Base-by-base conservation (phyloP, 352 stramenopile genomes). In the Saprolegnia diclina region DNA sequence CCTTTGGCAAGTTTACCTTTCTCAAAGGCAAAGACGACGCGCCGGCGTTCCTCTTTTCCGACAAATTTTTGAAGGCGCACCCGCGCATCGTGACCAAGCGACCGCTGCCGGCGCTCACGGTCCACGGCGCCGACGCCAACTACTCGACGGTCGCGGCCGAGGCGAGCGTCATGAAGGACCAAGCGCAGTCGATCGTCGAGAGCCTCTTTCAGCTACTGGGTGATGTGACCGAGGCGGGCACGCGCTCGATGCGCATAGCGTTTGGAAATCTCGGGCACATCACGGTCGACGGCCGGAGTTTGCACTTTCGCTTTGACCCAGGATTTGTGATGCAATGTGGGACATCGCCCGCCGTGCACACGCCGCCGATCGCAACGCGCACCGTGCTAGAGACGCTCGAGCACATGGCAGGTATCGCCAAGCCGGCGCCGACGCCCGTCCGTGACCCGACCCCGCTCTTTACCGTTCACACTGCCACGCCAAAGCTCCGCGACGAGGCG, bases 1-100 rank as follows among this genome's bases (percentile, higher is more conserved):
- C 71, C 1, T 72, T 91, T 1, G 81, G 80, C 9, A 89, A 85
- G 44, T 87, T 90, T 32, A 73, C 77, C 0, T 86, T 91, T 57
- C 69, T 88, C 35, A 69, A 69, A n/a, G 63, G 63, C 16, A 69
- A 59, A 18, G 63, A 54, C 32, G 53, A 26, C 21, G 26, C 45
- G 7, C 63, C 63, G 3, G 54, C 46, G 53, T 69, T 69, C 54
- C n/a, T 52, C 24, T 69, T 69, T 38, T 45, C 63, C 7, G 63
- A 69, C 63, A 69, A 69, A 35, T 69, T 69, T 37, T 19, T 69
- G 3, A 59, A 61, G 53, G 42, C 48, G 37, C 50, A 62, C 29
- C 52, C 52, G 32, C 63, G 63, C 13, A 37, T 69, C 18, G 53
- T 50, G 32, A 32, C 63, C 44, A 69, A 69, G 35, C 48, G 63